A percentile compares a stretch with the other conserved stretches of the same genome.
Evolutionary conservation across 345 rosid species (phyloP).

Genomic region (Carallia brachiata): DNA sequence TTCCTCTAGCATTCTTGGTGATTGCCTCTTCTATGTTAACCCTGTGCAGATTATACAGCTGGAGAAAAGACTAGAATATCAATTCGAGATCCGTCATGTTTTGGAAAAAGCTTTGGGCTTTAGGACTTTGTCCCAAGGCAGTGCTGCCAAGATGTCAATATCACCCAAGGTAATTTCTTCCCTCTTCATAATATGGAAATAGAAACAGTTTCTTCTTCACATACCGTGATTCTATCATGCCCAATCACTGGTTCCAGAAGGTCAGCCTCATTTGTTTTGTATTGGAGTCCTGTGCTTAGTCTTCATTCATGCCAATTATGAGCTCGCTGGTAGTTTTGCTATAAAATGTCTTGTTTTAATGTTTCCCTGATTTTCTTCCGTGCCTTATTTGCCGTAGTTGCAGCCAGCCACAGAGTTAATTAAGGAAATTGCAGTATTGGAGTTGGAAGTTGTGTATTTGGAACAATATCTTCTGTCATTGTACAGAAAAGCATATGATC

Average conservation of each 20-base stretch:
- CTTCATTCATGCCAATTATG: no score
- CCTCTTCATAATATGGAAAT: not conserved
- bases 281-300: no score
- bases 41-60: slow-evolving; percentile 71
- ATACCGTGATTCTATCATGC: no score
- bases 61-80: slow-evolving; percentile 72
- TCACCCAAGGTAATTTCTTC: slow-evolving; percentile 54
- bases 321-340: no score
- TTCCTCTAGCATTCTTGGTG: slow-evolving; percentile 3
- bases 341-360: not conserved
- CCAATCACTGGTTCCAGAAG: no score
- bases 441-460: slow-evolving; percentile 85
- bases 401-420: slow-evolving; percentile 86
- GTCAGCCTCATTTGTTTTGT: no score
- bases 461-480: slow-evolving; percentile 90
- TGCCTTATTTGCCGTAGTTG: not conserved
- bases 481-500: slow-evolving; percentile 84
- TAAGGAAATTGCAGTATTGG: slow-evolving; percentile 80
- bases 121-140: slow-evolving; percentile 39
- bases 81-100: slow-evolving; percentile 68
- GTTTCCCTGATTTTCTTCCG: not conserved
- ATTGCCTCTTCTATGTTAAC: not conserved
- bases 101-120: slow-evolving; percentile 85
- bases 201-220: no score
- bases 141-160: slow-evolving; percentile 36